A percentile compares a stretch with the other conserved stretches of the same genome.
Conservation (phyloP, 306 rosid genomes). For the Lupinus albus region DNA sequence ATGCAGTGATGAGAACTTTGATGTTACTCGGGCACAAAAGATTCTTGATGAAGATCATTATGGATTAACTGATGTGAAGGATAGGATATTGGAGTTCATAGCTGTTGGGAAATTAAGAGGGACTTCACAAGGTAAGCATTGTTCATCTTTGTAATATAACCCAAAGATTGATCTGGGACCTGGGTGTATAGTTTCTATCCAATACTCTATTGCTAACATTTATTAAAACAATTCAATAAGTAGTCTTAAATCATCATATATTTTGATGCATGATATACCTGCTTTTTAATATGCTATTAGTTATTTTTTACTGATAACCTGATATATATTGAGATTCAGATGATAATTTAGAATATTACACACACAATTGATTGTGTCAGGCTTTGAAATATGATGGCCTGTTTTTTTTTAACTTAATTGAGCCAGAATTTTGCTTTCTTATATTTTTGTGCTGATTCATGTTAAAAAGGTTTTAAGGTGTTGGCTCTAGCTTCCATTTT, state of each 20-base stretch:
- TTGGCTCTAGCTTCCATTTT: constrained; percentile 16
- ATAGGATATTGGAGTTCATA: constrained; percentile 93
- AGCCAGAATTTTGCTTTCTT: constrained; percentile 4
- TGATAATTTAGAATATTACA: neutral
- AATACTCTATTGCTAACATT: constrained; percentile 13
- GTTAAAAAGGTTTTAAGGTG: constrained; percentile 25
- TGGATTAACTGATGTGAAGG: constrained; percentile 94
- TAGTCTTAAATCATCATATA: constrained; percentile 34
- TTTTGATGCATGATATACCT: constrained; percentile 28
- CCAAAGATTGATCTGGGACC: constrained; percentile 21
- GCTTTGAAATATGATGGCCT: constrained; percentile 30
- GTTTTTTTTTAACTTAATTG: constrained; percentile 12
- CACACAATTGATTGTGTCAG: constrained; percentile 19
- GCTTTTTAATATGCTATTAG: constrained; percentile 24
- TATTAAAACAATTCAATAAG: constrained; percentile 17
- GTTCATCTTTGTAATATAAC: constrained; percentile 24
- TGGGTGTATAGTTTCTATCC: constrained; percentile 33
- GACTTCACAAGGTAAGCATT: constrained; percentile 77
- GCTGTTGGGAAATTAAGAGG: constrained; percentile 99
- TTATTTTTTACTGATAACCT: constrained; percentile 25
- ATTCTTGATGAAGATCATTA: constrained; percentile 99
- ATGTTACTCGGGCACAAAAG: constrained; percentile 82
- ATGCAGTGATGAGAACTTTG: constrained; percentile 92
- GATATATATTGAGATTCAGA: neutral
- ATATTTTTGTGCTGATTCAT: constrained; percentile 9